Evolutionary conservation across 129 eudicot species (phyloP), one percentile per base, ranked within the genome.

Genomic region (Flaveria bidentis): DNA sequence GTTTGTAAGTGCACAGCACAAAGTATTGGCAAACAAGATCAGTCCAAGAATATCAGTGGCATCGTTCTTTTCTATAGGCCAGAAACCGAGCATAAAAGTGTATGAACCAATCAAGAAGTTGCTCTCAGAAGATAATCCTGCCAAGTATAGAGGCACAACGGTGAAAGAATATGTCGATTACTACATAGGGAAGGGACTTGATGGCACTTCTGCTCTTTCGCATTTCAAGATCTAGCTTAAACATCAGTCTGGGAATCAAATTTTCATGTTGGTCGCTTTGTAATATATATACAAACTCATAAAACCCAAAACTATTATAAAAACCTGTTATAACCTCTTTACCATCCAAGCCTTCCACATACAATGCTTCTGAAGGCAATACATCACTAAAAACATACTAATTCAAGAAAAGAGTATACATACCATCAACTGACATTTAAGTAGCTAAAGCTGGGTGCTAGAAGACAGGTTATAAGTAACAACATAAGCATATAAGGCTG

Each of bases 31-130:
- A 1, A 90, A 82, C 71, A 67, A 62, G 15, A 77, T 56, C 22
- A 88, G 91, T 46, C 89, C 91, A 9, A 88, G 93, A 75, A 76
- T 86, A 18, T 87, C 91, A 1, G 81, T 86, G 28, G 93, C 91
- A 2, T 61, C 79, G 6, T 90, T 88, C 84, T 69, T 88, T 63
- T 23, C 52, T 3, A 78, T 82, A 1, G 85, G 72, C 33, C 0
- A 7, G 18, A 2, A 22, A 36, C 67, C 68, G 28, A 39, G 82
- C 0, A 14, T 69, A 2, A 85, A 76, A 60, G 14, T 71, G 16
- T 84, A 69, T 73, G 89, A 76, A 28, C 96, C 92, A 0, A 90
- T 90, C 12, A 69, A 80, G 36, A 93, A 90, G 82, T 62, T 85
- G 53, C 9, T 86, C 20, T 84, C 91, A 1, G 84, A 84, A 57